Percentiles rank a stretch among this genome's conserved stretches.
Conservation (phyloP, 2,329 filamentous ascomycete species). For the Fusarium phyllophilum region DNA sequence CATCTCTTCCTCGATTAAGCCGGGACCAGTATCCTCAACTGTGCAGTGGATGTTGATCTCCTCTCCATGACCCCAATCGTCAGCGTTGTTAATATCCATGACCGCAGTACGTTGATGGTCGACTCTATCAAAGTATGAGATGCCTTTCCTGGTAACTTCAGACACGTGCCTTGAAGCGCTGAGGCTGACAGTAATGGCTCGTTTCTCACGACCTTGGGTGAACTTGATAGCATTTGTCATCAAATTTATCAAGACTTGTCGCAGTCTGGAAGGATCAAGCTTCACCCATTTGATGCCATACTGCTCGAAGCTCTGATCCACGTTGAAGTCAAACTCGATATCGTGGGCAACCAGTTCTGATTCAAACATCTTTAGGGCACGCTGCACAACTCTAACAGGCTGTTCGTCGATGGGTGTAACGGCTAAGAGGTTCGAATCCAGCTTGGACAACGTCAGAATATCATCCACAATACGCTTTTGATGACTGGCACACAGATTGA, state of each 20-base stretch:
- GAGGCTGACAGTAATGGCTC: conserved; percentile 71
- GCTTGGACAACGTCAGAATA: conserved; percentile 73
- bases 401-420: conserved; percentile 77
- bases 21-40: conserved; percentile 77
- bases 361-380: conserved; percentile 82
- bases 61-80: conserved; percentile 78
- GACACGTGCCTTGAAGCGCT: conserved; percentile 67
- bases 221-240: conserved; percentile 76
- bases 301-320: conserved; percentile 73
- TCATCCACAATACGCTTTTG: conserved; percentile 79
- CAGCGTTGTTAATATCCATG: conserved; percentile 59
- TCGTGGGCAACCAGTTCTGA: conserved; percentile 76
- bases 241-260: conserved; percentile 81
- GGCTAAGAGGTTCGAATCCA: conserved; percentile 75
- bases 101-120: conserved; percentile 48
- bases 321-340: conserved; percentile 75
- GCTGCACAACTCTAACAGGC: conserved; percentile 73
- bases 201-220: conserved; percentile 67
- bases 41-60: conserved; percentile 78
- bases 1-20: conserved; percentile 71
- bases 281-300: conserved; percentile 76
- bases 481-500: conserved; percentile 81
- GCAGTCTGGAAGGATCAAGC: conserved; percentile 78
- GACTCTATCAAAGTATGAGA: conserved; percentile 60
- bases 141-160: conserved; percentile 52